Base-by-base conservation (phyloP, 2,329 filamentous ascomycete species). In the Pseudogymnoascus sp. region DNA sequence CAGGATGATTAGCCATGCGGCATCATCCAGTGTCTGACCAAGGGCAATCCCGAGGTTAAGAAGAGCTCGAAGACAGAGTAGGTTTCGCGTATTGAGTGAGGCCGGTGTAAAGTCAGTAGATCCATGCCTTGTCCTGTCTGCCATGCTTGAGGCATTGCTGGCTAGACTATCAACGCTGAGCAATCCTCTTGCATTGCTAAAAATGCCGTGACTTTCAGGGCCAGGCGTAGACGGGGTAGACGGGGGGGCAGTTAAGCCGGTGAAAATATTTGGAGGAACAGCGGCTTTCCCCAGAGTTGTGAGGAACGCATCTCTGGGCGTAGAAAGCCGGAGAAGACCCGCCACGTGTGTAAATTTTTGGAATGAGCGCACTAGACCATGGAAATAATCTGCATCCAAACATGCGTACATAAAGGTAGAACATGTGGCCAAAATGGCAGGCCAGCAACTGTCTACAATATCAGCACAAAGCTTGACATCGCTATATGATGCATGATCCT, bases 271-370 rank as follows among this genome's bases (percentile, higher is more conserved):
- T 0, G 91, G 86, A 2, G 95, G 95, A 2, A 97, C 90, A 6
- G 95, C 92, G 47, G 93, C 88, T 76, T 99, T 99, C 0, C 91
- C 92, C 2, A 99, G 79, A 0, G 93, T 97, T 0, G 95, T 97
- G 36, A 99, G 80, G 71, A 99, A 96, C 0, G 95, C 95, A 79
- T 99, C 95, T 67, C 95, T 83, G 0, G 95, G 93, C 0, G 93
- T 97, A 11, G 83, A 80, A 8, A 97, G 83, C 66, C 93, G 86
- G 7, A 99, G 77, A 57, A 99, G 80, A 4, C 95, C 96, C 40
- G 95, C 91, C 2, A 97, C 93, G 73, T 99, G 96, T 0, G 95
- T 90, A 71, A 99, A 90, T 68, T 96, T 92, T 71, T 99, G 95
- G 69, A 97, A 96, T 0, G 93, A 90, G 68, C 95, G 85, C 23